Base-by-base conservation (phyloP, 495 filamentous ascomycete genomes). In the Cairneyella variabilis region DNA sequence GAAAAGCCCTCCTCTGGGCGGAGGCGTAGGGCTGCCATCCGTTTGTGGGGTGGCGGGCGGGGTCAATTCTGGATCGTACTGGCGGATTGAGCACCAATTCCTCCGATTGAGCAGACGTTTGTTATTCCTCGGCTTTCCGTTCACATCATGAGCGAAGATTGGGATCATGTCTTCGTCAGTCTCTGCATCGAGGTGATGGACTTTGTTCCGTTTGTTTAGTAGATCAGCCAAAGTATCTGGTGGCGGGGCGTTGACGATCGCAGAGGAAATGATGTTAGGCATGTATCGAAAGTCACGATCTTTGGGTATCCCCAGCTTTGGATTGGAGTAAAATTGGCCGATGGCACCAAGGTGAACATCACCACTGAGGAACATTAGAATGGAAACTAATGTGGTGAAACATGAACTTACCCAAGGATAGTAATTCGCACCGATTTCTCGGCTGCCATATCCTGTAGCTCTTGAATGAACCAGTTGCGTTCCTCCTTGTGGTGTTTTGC, bases 91-190 rank as follows among this genome's bases (percentile, higher is more conserved):
- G 68, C 90, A 95, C 88, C 90, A 97, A 61, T 97, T 97, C 25
- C 91, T 79, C 34, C 95, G 83, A 23, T 91, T 91, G 11, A 98
- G 76, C n/a, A 98, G 72, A 50, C 83, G 80, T 60, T 90, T 92
- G 69, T 98, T 98, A 63, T 95, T 96, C 55, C 93, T 81, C 10
- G 82, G 73, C 63, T 90, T 91, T 39, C 88, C 88, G 61, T 96
- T 90, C 2, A 96, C 89, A 62, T 95, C 93, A 44, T 87, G 82
- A 0, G 74, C 76, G 67, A 98, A 98, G 48, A 97, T 82, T 1
- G 93, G 90, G 47, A 96, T 90, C 86, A 97, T 92, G 63, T 91
- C 83, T 68, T 98, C 93, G 52, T 97, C 90, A 0, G 93, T 97
- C 55, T 91, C 77, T 47, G 71, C 67, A 66, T 92, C 84, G 21